phyloP scores from a whole-genome alignment of 495 filamentous ascomycete genomes.

The Penicillium silybi region DNA sequence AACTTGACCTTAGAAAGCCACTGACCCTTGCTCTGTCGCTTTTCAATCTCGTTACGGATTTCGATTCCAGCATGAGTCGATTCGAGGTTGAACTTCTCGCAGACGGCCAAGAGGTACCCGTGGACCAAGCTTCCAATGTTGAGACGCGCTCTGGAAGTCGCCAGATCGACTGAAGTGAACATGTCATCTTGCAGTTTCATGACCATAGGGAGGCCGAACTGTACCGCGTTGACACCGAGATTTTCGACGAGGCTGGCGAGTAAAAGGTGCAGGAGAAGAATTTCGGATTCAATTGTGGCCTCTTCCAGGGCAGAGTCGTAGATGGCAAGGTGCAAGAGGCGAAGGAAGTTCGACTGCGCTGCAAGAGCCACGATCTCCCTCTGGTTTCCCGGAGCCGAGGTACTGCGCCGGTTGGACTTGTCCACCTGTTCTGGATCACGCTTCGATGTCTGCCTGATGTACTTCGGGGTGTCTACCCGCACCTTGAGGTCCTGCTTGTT shows the following conservation, averaged over 20 bases:
- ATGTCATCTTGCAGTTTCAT: slow-evolving; percentile 83
- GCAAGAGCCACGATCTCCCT: slow-evolving; percentile 55
- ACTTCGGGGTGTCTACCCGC: slow-evolving; percentile 50
- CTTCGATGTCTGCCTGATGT: slow-evolving; percentile 28
- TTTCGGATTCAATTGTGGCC: slow-evolving; percentile 64
- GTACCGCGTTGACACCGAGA: slow-evolving; percentile 79
- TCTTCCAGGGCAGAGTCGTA: slow-evolving; percentile 79
- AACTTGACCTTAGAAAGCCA: slow-evolving; percentile 67
- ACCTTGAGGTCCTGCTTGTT: slow-evolving; percentile 61
- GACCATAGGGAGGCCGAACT: slow-evolving; percentile 81
- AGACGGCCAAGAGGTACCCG: slow-evolving; percentile 79
- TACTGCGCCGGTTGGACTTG: slow-evolving; percentile 49
- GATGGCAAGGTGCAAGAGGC: slow-evolving; percentile 78
- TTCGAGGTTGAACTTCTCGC: slow-evolving; percentile 74
- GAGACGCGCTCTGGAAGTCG: slow-evolving; percentile 57
- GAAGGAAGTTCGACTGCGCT: slow-evolving; percentile 65
- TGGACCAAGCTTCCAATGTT: slow-evolving; percentile 79
- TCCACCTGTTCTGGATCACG: slow-evolving; percentile 41
- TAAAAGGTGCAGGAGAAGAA: slow-evolving; percentile 71
- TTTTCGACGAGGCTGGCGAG: slow-evolving; percentile 66
- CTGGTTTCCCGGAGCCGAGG: slow-evolving; percentile 48
- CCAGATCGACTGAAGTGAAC: slow-evolving; percentile 51
- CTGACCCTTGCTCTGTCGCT: slow-evolving; percentile 62
- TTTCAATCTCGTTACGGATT: slow-evolving; percentile 70
- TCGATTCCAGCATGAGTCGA: slow-evolving; percentile 58